Percentiles rank a stretch among this genome's conserved stretches.
These are phyloP conservation scores for Endoconidiophora laricicola DNA, from an alignment of 2,329 filamentous ascomycete species.

Conservation along the genomic window DNA sequence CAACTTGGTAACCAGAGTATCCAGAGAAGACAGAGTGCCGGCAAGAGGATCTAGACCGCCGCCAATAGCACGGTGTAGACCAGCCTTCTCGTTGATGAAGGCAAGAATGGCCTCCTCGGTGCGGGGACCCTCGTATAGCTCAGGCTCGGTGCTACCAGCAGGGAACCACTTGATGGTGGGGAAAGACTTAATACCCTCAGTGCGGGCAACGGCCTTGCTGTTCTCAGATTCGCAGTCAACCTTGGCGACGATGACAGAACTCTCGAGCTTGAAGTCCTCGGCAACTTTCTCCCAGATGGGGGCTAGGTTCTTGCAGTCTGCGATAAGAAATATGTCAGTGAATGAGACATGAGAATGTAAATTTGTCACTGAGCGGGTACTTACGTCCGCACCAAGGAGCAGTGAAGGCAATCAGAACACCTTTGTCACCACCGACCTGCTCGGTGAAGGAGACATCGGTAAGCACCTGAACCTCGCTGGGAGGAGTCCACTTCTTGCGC, in stretches of 20 bases:
- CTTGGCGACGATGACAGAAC: conserved; percentile 75
- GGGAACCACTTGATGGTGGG: conserved; percentile 98
- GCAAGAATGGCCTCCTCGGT: conserved; percentile 57
- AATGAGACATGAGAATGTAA: neutral
- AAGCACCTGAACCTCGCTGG: conserved; percentile 64
- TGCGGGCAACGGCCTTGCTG: conserved; percentile 59
- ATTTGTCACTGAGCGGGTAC: conserved; percentile 23
- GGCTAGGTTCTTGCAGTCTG: conserved; percentile 93
- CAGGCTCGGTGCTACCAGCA: conserved; percentile 57
- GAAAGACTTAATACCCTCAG: conserved; percentile 69
- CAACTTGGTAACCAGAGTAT: conserved; percentile 60
- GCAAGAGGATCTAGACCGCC: conserved; percentile 64
- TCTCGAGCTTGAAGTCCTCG: conserved; percentile 60
- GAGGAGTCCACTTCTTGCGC: conserved; percentile 56
- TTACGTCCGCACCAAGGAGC: conserved; percentile 96
- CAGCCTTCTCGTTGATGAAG: conserved; percentile 78
- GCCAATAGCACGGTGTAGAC: conserved; percentile 68
- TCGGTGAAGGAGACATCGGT: conserved; percentile 64
- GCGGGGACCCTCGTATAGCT: conserved; percentile 60
- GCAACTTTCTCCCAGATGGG: conserved; percentile 83
- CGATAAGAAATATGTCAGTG: neutral
- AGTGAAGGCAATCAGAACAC: conserved; percentile 90
- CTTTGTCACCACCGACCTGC: conserved; percentile 66
- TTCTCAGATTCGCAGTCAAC: conserved; percentile 83
- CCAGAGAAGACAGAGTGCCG: conserved; percentile 66